Evolutionary conservation across 306 rosid genomes (phyloP), one percentile per base, ranked within the genome.

Genomic region (Luffa acutangula): DNA sequence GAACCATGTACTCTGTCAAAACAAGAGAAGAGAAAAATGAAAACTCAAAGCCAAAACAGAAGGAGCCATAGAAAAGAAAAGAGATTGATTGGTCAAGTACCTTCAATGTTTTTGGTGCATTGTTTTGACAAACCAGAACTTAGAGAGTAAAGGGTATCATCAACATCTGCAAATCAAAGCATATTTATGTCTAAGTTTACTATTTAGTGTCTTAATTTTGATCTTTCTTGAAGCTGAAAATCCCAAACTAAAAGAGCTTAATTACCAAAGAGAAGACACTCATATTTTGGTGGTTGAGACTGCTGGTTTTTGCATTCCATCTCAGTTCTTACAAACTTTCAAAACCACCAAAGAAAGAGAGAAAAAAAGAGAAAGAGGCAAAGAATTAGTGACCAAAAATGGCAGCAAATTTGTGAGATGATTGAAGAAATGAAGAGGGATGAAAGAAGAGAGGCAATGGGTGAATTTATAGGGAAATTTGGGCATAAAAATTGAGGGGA

Each of bases 131-230:
- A 62, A 64, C 97, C 98, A 59, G 90, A 89, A 74, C 86, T 87
- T 3, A 74, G 33, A 76, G 97, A 89, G 82, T 92, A 92, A 59
- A 94, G 95, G 57, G 97, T 94, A 85, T 94, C 98, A 84, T 94
- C 98, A 45, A 94, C 79, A 85, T 94, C 98, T 94, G 85, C 51
- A 87, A 78, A 63, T n/a, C 6, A 39, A 83, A 14, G 4, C 31
- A 25, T 25, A 25, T 25, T 25, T 13, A 51, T 51, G 18, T 51
- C 17, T 3, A 51, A 13, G 18, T 12, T 51, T 12, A 14, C 5
- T n/a, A n/a, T 25, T 20, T 39, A 59, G 53, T 36, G 0, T 15
- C 56, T 15, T 25, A 42, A 51, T 8, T 56, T 49, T 15, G 9
- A 59, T 9, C 10, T 57, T 59, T 0, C 7, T 9, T 59, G 31